These are phyloP conservation scores for Trichoderma oligosporum DNA, from an alignment of 2,329 filamentous ascomycete genomes.

Conservation along the genomic window DNA sequence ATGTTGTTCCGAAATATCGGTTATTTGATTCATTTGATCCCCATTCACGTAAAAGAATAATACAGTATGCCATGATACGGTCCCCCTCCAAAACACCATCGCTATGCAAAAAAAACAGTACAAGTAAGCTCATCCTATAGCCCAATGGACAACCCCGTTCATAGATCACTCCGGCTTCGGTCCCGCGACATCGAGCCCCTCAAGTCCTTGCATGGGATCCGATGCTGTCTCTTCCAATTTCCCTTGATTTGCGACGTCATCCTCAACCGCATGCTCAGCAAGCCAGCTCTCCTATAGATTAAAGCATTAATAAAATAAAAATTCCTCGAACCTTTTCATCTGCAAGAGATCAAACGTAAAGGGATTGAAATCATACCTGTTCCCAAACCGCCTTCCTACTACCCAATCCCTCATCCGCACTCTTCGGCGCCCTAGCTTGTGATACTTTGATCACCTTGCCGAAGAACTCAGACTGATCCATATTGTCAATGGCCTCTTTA, in stretches of 20 bases:
- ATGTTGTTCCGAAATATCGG: conserved; percentile 5
- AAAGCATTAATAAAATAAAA: background rate
- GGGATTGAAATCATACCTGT: conserved; percentile 59
- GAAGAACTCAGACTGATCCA: conserved; percentile 95
- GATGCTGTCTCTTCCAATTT: conserved; percentile 51
- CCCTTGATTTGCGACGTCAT: conserved; percentile 50
- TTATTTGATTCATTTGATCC: background rate
- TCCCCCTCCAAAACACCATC: conserved; percentile 40
- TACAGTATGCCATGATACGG: conserved; percentile 19
- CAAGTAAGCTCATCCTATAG: conserved; percentile 19
- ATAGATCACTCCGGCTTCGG: conserved; percentile 66
- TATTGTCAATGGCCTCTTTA: conserved; percentile 95
- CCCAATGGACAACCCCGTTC: background rate
- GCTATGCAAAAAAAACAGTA: conserved; percentile 39
- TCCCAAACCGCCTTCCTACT: conserved; percentile 96
- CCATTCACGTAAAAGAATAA: conserved; percentile 16
- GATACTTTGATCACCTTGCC: conserved; percentile 90
- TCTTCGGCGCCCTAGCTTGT: conserved; percentile 87
- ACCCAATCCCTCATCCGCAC: conserved; percentile 78
- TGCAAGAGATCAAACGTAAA: background rate
- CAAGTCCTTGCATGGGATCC: conserved; percentile 94
- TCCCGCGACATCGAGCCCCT: conserved; percentile 89
- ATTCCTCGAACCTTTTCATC: background rate
- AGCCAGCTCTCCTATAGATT: conserved; percentile 79
- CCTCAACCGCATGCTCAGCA: conserved; percentile 80